Conservation (phyloP, 73 alveolate genomes). For the Tetrahymena borealis region DNA sequence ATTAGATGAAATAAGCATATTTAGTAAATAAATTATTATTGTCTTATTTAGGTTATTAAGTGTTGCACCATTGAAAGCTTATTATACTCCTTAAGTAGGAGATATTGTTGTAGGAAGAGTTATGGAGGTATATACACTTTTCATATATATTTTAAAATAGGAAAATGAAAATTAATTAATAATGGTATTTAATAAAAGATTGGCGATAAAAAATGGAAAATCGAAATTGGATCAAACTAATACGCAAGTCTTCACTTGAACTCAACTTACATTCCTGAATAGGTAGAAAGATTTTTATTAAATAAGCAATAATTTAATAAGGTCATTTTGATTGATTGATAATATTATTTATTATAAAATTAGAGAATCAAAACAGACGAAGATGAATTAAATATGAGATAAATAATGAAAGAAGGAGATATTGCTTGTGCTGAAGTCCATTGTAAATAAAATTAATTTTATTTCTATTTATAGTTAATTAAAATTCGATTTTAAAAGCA, state of each 20-base stretch:
- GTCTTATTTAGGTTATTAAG: slow-evolving; percentile 14
- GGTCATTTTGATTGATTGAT: no score
- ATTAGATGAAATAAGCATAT: background rate
- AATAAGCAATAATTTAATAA: no score
- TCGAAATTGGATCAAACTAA: slow-evolving; percentile 43
- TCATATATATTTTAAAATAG: no score
- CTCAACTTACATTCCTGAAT: slow-evolving; percentile 46
- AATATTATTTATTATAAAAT: background rate
- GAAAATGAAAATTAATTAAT: background rate
- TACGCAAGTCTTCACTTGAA: slow-evolving; percentile 51
- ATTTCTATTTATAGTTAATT: background rate
- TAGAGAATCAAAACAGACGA: slow-evolving; percentile 50
- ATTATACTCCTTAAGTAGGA: slow-evolving; percentile 43
- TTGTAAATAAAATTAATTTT: slow-evolving; percentile 7
- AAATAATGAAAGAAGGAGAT: slow-evolving; percentile 40
- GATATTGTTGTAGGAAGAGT: slow-evolving; percentile 49
- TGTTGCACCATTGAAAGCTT: slow-evolving; percentile 31
- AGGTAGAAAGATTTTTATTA: no score
- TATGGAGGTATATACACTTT: background rate
- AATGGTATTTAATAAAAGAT: background rate
- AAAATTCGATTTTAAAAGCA: background rate
- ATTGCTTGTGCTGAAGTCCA: slow-evolving; percentile 39
- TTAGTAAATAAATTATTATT: background rate
- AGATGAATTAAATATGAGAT: slow-evolving; percentile 55
- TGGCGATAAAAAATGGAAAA: slow-evolving; percentile 50